Percentiles rank a stretch among this genome's conserved stretches.
phyloP scores from a whole-genome alignment of 140 eudicot genomes.

The Oenanthe javanica region DNA sequence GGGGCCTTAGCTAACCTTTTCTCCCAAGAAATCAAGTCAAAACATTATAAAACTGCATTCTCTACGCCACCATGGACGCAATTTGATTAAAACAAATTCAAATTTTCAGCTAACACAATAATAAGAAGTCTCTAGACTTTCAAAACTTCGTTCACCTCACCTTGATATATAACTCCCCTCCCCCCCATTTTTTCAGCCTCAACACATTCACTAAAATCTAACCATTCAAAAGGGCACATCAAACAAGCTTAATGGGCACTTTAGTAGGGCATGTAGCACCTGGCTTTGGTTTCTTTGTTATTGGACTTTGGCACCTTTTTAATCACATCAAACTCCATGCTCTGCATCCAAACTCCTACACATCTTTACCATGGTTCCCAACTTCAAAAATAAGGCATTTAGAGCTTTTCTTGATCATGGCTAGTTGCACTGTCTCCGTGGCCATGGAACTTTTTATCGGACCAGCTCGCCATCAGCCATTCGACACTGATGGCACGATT shows the following conservation, averaged over 20 bases:
- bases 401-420: slow-evolving; percentile 10
- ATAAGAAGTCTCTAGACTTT: slow-evolving; percentile 1
- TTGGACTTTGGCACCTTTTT: slow-evolving; percentile 1
- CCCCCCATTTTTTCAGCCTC: not conserved
- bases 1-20: no score
- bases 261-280: slow-evolving; percentile 8
- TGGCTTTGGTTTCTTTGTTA: not conserved
- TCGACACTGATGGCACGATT: slow-evolving; percentile 2
- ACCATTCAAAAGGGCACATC: not conserved
- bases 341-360: slow-evolving; percentile 1
- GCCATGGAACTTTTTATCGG: slow-evolving; percentile 9
- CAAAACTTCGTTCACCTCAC: not conserved
- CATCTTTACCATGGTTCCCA: not conserved
- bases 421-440: not conserved
- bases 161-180: not conserved
- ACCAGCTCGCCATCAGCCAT: slow-evolving; percentile 4
- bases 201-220: not conserved
- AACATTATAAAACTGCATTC: not conserved
- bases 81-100: not conserved
- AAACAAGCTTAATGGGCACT: not conserved
- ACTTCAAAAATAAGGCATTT: slow-evolving; percentile 4
- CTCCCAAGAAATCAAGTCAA: not conserved
- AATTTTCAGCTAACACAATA: not conserved
- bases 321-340: slow-evolving; percentile 4
- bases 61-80: not conserved